These are phyloP conservation scores for Aspergillus arachidicola DNA, from an alignment of 2,329 filamentous ascomycete species.

Conservation along the genomic window DNA sequence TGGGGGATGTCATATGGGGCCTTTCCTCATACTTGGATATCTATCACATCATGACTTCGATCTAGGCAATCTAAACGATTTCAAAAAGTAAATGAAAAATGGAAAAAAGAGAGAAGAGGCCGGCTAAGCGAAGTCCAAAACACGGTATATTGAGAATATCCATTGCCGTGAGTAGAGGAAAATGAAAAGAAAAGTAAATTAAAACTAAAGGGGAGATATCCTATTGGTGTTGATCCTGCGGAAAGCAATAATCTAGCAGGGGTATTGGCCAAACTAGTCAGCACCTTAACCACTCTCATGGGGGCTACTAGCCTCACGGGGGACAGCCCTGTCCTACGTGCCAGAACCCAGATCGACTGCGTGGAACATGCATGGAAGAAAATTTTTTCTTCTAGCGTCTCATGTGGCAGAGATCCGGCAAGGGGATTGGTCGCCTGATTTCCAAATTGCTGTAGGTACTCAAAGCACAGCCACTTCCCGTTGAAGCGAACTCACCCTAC, in stretches of 20 bases:
- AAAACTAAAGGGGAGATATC: background rate
- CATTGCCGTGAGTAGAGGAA: background rate
- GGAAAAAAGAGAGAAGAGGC: too few relatives aligned
- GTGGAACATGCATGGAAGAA: constrained; percentile 12
- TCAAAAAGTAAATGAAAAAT: background rate
- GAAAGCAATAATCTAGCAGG: background rate
- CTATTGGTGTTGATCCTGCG: background rate
- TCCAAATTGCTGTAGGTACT: background rate
- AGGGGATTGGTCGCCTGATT: constrained; percentile 4
- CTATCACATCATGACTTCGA: background rate
- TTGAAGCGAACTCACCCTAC: background rate
- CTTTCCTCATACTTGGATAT: background rate
- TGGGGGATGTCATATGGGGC: constrained; percentile 4
- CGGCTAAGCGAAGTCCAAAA: background rate
- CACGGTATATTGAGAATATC: background rate
- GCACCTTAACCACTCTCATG: constrained; percentile 12
- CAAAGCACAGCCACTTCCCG: constrained; percentile 12
- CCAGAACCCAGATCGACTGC: background rate
- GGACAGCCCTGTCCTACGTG: background rate
- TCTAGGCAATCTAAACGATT: background rate
- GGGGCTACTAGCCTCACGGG: background rate
- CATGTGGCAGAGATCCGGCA: background rate
- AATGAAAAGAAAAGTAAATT: background rate
- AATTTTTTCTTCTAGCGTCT: constrained; percentile 10
- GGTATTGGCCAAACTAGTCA: constrained; percentile 7